These are phyloP conservation scores for Penicillium sp. DNA, from an alignment of 2,329 filamentous ascomycete genomes.

Conservation along the genomic window DNA sequence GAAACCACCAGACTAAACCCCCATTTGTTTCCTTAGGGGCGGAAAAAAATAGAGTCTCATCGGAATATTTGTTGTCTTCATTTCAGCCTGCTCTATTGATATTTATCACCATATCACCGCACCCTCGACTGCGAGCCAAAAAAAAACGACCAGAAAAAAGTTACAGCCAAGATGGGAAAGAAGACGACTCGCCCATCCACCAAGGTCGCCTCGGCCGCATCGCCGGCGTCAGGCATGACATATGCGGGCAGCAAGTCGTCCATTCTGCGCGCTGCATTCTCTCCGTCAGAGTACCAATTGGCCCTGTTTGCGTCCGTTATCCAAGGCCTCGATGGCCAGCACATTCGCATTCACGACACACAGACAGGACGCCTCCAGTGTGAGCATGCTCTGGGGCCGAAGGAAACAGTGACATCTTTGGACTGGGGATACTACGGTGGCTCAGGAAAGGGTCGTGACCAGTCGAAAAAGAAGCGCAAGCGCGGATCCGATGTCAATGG, in stretches of 20 bases:
- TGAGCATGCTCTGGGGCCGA: constrained; percentile 49
- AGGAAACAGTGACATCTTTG: constrained; percentile 49
- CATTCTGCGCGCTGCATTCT: constrained; percentile 50
- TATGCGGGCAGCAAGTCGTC: constrained; percentile 46
- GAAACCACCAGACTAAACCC: constrained; percentile 31
- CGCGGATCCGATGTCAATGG: constrained; percentile 45
- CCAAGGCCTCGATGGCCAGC: constrained; percentile 52
- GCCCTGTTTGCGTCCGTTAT: constrained; percentile 55
- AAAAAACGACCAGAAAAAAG: constrained; percentile 10
- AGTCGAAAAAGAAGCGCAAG: constrained; percentile 53
- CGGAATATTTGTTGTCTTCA: constrained; percentile 8
- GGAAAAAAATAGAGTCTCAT: constrained; percentile 12
- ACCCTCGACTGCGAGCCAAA: constrained; percentile 16
- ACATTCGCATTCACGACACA: constrained; percentile 53
- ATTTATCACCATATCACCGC: constrained; percentile 5
- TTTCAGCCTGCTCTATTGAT: not conserved
- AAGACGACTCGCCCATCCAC: constrained; percentile 44
- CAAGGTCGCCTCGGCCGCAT: constrained; percentile 46
- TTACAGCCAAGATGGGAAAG: constrained; percentile 43
- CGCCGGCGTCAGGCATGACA: constrained; percentile 37
- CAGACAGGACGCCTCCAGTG: constrained; percentile 50
- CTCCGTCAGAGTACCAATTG: constrained; percentile 51
- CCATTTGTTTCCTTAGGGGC: constrained; percentile 18
- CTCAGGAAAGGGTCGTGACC: constrained; percentile 35
- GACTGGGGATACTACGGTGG: constrained; percentile 50